Evolutionary conservation across 768 basidiomycete genomes (phyloP).

Genomic region (Mycena amicta): DNA sequence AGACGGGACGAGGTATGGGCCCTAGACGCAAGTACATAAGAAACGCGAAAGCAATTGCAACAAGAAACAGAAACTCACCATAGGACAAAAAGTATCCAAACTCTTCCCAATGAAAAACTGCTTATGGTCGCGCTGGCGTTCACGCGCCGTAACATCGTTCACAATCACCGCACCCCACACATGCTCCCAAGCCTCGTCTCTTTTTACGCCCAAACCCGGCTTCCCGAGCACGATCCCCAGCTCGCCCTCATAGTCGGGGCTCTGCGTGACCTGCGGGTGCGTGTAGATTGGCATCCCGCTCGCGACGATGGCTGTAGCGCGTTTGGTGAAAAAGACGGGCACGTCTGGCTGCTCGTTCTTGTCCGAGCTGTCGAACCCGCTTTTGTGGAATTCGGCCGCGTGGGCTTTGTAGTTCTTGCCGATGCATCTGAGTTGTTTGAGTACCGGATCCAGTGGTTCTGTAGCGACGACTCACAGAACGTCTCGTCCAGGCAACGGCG

Average conservation of each 20-base stretch:
- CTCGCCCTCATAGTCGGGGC: conserved; percentile 24
- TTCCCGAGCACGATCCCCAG: conserved; percentile 21
- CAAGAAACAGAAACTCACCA: conserved; percentile 8
- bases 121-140: conserved; percentile 25
- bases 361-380: conserved; percentile 23
- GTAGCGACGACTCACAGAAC: conserved; percentile 11
- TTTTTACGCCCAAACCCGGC: conserved; percentile 12
- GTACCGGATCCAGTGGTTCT: neutral
- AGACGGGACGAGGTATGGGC: conserved; percentile 21
- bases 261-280: conserved; percentile 18
- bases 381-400: conserved; percentile 23
- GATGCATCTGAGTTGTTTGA: neutral
- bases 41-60: too few species aligned
- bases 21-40: conserved; percentile 2
- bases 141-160: conserved; percentile 23
- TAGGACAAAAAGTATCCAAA: conserved; percentile 24
- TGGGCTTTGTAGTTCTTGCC: conserved; percentile 12
- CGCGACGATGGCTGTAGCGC: conserved; percentile 21
- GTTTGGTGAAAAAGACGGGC: conserved; percentile 22
- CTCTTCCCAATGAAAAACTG: conserved; percentile 25
- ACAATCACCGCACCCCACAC: conserved; percentile 24
- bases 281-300: conserved; percentile 20
- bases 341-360: conserved; percentile 23
- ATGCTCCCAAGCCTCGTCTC: conserved; percentile 16
- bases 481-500: conserved; percentile 22